Evolutionary conservation across 495 filamentous ascomycete species (phyloP).

Genomic region (Hypoxylon intermedium): DNA sequence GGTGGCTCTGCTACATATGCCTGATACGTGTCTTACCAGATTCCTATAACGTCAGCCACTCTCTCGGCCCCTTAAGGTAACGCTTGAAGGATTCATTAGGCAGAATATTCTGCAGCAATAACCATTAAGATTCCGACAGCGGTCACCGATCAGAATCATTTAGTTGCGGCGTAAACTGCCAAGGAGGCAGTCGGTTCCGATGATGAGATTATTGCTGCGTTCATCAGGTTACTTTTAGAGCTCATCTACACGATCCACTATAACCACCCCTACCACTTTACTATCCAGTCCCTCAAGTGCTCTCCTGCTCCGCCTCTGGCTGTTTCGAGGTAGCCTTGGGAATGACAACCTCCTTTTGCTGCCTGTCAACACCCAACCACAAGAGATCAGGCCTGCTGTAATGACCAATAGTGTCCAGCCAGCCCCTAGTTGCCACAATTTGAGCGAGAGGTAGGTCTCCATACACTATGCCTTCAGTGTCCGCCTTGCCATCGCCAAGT

Average conservation of each 20-base stretch:
- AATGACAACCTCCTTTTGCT: conserved; percentile 39
- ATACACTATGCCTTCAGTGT: conserved; percentile 56
- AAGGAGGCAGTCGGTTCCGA: neutral
- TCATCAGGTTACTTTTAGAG: neutral
- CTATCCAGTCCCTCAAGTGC: neutral
- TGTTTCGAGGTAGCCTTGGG: conserved; percentile 4
- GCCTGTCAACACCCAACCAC: conserved; percentile 55
- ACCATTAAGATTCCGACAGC: neutral
- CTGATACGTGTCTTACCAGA: neutral
- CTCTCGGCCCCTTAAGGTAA: neutral
- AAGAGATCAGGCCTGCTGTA: conserved; percentile 64
- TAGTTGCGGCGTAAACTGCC: neutral
- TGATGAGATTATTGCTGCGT: neutral
- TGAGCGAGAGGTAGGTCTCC: conserved; percentile 54
- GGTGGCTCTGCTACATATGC: neutral
- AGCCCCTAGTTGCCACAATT: conserved; percentile 45
- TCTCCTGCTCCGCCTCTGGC: conserved; percentile 8
- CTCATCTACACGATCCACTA: conserved; percentile 1
- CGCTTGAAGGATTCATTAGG: neutral
- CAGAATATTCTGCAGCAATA: neutral
- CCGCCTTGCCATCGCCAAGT: conserved; percentile 37
- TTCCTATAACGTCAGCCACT: neutral
- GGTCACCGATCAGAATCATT: neutral
- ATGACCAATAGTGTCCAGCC: conserved; percentile 57
- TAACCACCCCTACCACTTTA: neutral